Evolutionary conservation across 2,329 filamentous ascomycete species (phyloP), one percentile per base, ranked within the genome.

Genomic region (Byssoonygena ceratinophila): DNA sequence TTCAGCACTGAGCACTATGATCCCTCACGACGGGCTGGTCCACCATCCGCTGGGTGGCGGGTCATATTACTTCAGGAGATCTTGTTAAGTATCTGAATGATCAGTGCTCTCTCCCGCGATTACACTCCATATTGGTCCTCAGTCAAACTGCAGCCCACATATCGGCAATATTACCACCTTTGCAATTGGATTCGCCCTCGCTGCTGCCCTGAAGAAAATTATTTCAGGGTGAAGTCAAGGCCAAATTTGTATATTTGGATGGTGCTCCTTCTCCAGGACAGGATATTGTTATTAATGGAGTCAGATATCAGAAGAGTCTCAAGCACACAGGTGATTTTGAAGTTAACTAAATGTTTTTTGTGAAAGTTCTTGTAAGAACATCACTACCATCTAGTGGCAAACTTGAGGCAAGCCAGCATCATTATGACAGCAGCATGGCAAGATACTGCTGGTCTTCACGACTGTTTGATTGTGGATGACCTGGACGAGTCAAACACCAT

Each of bases 81-180:
- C 39, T 58, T 7, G 22, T 55, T 12, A 46, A 36, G 27, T 54
- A 54, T 44, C 36, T 55, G 23, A 55, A 43, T 18, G 41, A 51
- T 27, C 46, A 55, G 40, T 57, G 53, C 34, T 34, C 46, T 47
- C 32, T 14, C 31, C 25, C 25, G 31, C 25, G 31, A 51, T 54
- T 12, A 22, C 25, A 9, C n/a, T 57, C 29, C 55, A 58, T 45
- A 46, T 55, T 22, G 55, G 55, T 8, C 37, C 53, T 14, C 53
- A 58, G 51, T 55, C 55, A n/a, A 58, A 58, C 23, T 52, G 50
- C 51, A 53, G 47, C 27, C 57, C 55, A 32, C 57, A 58, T 37
- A 31, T 55, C 23, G 57, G 55, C 12, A 57, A 53, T 53, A 49
- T 57, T 18, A 43, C 45, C 16, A 56, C 55, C 11, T 58, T 58